Percentiles rank a stretch among this genome's conserved stretches.
Evolutionary conservation across 2,329 filamentous ascomycete genomes (phyloP).

Genomic region (Claviceps capensis): DNA sequence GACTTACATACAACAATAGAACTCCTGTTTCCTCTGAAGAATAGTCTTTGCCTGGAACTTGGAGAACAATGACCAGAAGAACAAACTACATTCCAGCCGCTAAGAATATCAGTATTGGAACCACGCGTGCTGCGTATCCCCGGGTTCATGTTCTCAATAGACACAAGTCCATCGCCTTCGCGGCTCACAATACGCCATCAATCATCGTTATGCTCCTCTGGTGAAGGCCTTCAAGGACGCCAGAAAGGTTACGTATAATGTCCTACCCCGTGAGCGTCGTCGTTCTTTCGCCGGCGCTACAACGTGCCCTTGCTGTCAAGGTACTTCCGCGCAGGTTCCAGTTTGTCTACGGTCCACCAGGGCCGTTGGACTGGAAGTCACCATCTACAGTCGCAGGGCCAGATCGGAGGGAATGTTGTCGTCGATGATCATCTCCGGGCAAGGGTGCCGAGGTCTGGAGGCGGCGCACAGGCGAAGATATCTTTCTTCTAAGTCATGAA

Average conservation of each 20-base stretch:
- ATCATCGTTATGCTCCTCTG: slow-evolving; percentile 1
- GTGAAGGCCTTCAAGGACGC: not conserved
- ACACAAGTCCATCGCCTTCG: slow-evolving; percentile 7
- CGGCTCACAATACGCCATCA: slow-evolving; percentile 3
- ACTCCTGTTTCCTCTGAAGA: too few relatives aligned
- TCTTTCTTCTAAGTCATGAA: slow-evolving; percentile 15
- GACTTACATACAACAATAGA: too few relatives aligned
- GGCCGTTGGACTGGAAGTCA: slow-evolving; percentile 14
- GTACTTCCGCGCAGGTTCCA: slow-evolving; percentile 13
- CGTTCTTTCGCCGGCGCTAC: slow-evolving; percentile 1
- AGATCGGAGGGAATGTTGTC: slow-evolving; percentile 13
- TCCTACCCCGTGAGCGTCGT: not conserved
- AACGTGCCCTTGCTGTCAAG: slow-evolving; percentile 12
- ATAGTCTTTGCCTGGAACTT: too few relatives aligned
- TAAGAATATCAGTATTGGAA: slow-evolving; percentile 6
- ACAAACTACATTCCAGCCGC: too few relatives aligned
- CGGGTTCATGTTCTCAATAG: slow-evolving; percentile 7
- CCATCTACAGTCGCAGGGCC: slow-evolving; percentile 20
- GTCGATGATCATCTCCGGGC: slow-evolving; percentile 7
- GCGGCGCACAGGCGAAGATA: slow-evolving; percentile 7
- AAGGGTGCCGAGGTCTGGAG: slow-evolving; percentile 14
- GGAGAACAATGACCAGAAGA: too few relatives aligned
- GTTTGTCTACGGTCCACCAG: slow-evolving; percentile 19
- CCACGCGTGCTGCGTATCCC: slow-evolving; percentile 12
- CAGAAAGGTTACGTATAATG: slow-evolving; percentile 1